Conservation (phyloP, 768 basidiomycete species). For the Lactarius indigo region DNA sequence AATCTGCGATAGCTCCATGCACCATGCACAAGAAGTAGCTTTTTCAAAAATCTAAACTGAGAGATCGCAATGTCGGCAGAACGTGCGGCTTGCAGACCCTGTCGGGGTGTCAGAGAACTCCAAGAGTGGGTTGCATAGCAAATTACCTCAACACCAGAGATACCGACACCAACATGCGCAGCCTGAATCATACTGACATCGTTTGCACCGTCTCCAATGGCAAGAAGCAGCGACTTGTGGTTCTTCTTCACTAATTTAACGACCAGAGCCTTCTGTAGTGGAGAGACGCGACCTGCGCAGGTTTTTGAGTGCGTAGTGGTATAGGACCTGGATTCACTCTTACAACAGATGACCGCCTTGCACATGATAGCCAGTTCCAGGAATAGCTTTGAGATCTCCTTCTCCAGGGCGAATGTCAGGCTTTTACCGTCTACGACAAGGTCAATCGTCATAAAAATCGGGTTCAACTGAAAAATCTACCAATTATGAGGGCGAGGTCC, state of each 20-base stretch:
- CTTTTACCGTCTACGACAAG: conserved; percentile 82
- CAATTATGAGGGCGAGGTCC: conserved; percentile 92
- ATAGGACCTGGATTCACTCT: conserved; percentile 31
- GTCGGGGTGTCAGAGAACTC: neutral
- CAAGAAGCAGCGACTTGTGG: conserved; percentile 86
- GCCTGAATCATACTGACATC: conserved; percentile 99
- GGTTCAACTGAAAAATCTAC: conserved; percentile 37
- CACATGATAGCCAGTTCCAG: conserved; percentile 96
- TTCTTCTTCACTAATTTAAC: conserved; percentile 99
- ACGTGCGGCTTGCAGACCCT: conserved; percentile 97
- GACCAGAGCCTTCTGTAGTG: conserved; percentile 94
- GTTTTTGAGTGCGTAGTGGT: neutral
- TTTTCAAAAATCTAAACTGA: conserved; percentile 94
- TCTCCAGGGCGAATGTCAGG: conserved; percentile 87
- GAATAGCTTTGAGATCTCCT: conserved; percentile 84
- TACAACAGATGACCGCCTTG: conserved; percentile 98
- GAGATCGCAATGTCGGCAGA: conserved; percentile 98
- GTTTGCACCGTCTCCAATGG: conserved; percentile 97
- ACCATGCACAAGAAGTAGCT: conserved; percentile 92
- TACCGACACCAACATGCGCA: conserved; percentile 95
- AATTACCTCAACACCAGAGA: conserved; percentile 89
- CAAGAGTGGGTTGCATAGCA: neutral
- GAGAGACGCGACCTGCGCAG: conserved; percentile 84
- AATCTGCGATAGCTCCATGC: conserved; percentile 97
- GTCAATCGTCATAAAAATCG: neutral